Conservation (phyloP, 2,329 filamentous ascomycete species). For the Parascedosporium putredinis region DNA sequence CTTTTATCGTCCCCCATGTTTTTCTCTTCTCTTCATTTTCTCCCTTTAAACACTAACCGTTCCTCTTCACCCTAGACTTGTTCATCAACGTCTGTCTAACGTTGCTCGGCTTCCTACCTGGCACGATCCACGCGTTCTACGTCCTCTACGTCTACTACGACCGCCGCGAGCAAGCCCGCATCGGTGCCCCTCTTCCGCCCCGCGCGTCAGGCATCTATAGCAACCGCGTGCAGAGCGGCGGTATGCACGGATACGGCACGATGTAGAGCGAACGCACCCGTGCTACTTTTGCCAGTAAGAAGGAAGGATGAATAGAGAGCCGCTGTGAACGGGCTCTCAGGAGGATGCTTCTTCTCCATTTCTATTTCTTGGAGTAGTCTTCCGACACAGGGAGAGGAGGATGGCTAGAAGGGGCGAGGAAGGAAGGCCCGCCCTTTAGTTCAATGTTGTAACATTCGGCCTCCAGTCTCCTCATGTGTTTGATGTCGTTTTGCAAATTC, state of each 20-base stretch:
- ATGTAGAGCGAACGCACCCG: constrained; percentile 22
- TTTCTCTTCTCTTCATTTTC: neutral
- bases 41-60: too few species aligned
- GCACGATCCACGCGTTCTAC: constrained; percentile 73
- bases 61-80: too few species aligned
- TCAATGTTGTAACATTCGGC: too few species aligned
- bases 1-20: neutral
- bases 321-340: neutral
- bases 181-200: constrained; percentile 41
- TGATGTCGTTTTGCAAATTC: too few species aligned
- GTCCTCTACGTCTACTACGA: constrained; percentile 76
- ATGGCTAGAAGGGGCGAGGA: too few species aligned
- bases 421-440: too few species aligned
- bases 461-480: too few species aligned
- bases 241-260: constrained; percentile 48
- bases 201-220: constrained; percentile 63
- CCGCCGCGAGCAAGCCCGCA: constrained; percentile 51
- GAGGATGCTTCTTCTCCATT: too few species aligned
- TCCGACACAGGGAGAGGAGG: too few species aligned
- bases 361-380: too few species aligned
- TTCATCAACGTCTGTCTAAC: constrained; percentile 59
- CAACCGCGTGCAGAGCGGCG: constrained; percentile 62
- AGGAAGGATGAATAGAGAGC: neutral
- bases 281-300: neutral
- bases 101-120: constrained; percentile 62